Evolutionary conservation across 225 moss, liverwort and hornwort species (phyloP), one percentile per base, ranked within the genome.

Genomic region (Marchantia polymorpha): DNA sequence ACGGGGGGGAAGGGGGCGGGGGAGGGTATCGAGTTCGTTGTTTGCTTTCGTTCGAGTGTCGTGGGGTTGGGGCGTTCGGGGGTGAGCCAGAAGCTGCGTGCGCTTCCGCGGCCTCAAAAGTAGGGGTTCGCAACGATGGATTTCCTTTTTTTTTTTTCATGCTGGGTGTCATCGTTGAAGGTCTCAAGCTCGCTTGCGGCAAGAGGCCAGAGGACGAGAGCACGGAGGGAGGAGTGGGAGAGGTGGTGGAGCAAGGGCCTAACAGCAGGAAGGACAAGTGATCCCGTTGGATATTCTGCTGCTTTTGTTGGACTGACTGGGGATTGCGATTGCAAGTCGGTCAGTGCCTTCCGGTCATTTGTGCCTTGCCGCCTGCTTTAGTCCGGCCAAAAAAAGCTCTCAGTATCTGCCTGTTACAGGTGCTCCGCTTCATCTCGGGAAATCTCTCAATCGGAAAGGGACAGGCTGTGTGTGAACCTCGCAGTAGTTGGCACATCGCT

Each of bases 141-240:
- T 63, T 77, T 64, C 48, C 77, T 77, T 77, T 77, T 77, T 65
- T 77, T 77, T 77, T 52, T 77, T 65, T 77, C 25, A n/a, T 50
- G 49, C 26, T 77, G 23, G 77, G 77, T 15, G 49, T 77, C 64
- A 49, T 77, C 64, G 77, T 77, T 14, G 77, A 77, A 64, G 46
- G 64, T 39, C 77, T 77, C 77, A 77, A 77, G 61, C 50, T 63
- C 64, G 22, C 49, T 20, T 77, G 77, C 25, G 25, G 64, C 49
- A 49, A 23, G 64, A 65, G 17, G 17, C n/a, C 77, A 26, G 73
- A 31, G 9, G 7, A 53, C 54, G 67, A 30, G 60, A 30, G 29
- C 16, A 27, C 68, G n/a, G 66, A 50, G 48, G 46, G 39, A 73
- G 23, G 12, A 12, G 12, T 10, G 53, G 25, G 47, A 59, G 68